These are phyloP conservation scores for Bullera alba DNA, from an alignment of 768 basidiomycete species.

Conservation along the genomic window DNA sequence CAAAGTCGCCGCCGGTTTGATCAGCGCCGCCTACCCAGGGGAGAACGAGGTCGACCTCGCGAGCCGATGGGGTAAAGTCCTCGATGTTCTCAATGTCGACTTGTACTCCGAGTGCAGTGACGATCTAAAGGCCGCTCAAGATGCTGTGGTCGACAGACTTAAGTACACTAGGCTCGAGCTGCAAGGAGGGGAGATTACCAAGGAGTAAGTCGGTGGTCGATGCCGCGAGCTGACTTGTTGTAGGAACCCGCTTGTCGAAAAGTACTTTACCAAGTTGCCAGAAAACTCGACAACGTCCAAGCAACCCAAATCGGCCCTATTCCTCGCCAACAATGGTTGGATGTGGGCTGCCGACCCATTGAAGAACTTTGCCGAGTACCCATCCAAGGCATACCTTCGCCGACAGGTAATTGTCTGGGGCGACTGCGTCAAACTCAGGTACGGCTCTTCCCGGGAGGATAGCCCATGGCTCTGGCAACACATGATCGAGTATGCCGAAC, in stretches of 20 bases:
- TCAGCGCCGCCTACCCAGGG: slow-evolving; percentile 57
- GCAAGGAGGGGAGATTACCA: slow-evolving; percentile 75
- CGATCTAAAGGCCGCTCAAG: slow-evolving; percentile 67
- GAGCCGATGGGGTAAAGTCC: slow-evolving; percentile 66
- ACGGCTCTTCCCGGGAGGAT: slow-evolving; percentile 67
- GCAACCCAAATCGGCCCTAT: slow-evolving; percentile 56
- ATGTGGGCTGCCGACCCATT: slow-evolving; percentile 95
- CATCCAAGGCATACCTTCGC: slow-evolving; percentile 89
- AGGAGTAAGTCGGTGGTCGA: slow-evolving; percentile 50
- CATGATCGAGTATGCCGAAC: slow-evolving; percentile 75
- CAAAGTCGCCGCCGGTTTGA: slow-evolving; percentile 62
- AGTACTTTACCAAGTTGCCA: slow-evolving; percentile 81
- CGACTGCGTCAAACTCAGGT: slow-evolving; percentile 96
- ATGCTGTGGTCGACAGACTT: slow-evolving; percentile 66
- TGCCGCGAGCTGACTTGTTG: neutral
- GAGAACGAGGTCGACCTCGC: slow-evolving; percentile 55
- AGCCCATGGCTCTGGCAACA: slow-evolving; percentile 94
- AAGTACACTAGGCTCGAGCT: slow-evolving; percentile 74
- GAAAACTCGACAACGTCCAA: slow-evolving; percentile 48
- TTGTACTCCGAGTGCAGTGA: slow-evolving; percentile 81
- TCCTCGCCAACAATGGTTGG: slow-evolving; percentile 97
- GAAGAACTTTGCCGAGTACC: slow-evolving; percentile 82
- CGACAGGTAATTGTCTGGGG: slow-evolving; percentile 97
- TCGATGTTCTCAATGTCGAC: slow-evolving; percentile 81
- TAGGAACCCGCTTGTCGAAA: slow-evolving; percentile 78